phyloP scores from a whole-genome alignment of 108 stramenopile genomes.

The Nitzschia inconspicua region DNA sequence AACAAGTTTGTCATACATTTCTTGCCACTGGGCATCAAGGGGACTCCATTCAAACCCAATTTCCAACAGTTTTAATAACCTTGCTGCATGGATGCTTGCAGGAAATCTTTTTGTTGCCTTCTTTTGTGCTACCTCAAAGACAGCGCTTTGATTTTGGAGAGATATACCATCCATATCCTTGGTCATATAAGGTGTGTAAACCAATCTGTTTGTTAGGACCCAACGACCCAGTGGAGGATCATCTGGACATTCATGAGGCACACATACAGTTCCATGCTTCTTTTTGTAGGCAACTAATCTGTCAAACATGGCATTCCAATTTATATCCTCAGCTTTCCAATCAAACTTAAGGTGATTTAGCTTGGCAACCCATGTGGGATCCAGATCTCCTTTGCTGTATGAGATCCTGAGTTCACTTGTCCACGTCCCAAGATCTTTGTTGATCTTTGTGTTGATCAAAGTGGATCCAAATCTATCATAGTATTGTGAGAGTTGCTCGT shows the following conservation, averaged over 20 bases:
- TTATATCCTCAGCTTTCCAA: conserved; percentile 3
- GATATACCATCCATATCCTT: not conserved
- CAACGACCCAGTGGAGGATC: conserved; percentile 3
- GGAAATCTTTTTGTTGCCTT: not conserved
- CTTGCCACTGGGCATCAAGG: conserved; percentile 1
- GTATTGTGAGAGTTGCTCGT: conserved; percentile 1
- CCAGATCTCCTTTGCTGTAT: too few species aligned
- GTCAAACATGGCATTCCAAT: conserved; percentile 17
- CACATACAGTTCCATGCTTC: conserved; percentile 2
- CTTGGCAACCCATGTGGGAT: not conserved
- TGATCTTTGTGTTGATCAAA: conserved; percentile 1
- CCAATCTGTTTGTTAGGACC: conserved; percentile 1
- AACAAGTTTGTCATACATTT: conserved; percentile 3
- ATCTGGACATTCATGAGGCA: not conserved
- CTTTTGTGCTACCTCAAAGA: not conserved
- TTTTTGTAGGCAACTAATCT: conserved; percentile 14
- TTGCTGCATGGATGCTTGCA: not conserved
- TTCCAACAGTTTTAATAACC: not conserved
- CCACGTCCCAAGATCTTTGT: not conserved
- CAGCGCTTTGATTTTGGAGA: not conserved
- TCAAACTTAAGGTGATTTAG: conserved; percentile 1
- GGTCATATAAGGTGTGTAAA: not conserved
- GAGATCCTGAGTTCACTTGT: not conserved
- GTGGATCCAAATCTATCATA: not conserved
- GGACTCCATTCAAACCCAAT: conserved; percentile 20